Evolutionary conservation across 306 rosid species (phyloP).

Genomic region (Gastrolobium villosum): DNA sequence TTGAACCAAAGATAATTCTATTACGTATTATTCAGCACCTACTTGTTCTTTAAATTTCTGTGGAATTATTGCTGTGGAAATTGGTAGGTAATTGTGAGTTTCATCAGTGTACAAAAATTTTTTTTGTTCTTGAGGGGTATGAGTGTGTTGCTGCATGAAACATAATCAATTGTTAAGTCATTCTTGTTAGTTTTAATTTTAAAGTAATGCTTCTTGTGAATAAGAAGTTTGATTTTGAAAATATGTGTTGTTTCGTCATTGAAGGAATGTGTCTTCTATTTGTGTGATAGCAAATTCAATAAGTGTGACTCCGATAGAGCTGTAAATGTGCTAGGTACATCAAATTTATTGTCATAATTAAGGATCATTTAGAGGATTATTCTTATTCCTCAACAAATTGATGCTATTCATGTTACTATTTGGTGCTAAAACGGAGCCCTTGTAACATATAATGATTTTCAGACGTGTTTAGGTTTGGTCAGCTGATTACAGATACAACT

Average conservation of each 20-base stretch:
- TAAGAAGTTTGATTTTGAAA: no score
- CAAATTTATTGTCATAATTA: background rate
- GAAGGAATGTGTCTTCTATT: background rate
- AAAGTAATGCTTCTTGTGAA: no score
- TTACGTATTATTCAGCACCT: no score
- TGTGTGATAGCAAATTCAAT: background rate
- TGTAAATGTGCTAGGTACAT: constrained; percentile 1
- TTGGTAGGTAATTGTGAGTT: no score
- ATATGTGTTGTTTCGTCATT: no score
- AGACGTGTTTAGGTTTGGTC: background rate
- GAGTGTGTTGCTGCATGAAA: constrained; percentile 28
- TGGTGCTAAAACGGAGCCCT: constrained; percentile 17
- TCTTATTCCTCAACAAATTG: constrained; percentile 28
- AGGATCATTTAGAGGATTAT: constrained; percentile 8
- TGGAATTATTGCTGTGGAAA: no score
- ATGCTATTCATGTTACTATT: background rate
- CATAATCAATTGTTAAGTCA: constrained; percentile 21
- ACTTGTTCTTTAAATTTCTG: no score
- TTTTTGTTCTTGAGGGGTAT: constrained; percentile 15
- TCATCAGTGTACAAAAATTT: no score
- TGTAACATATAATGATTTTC: background rate
- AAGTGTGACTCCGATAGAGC: constrained; percentile 10
- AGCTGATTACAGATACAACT: background rate
- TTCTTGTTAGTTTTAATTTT: background rate
- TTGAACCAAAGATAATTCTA: no score